Base-by-base conservation (phyloP, 2,329 filamentous ascomycete species). In the Hirsutella minnesotensis region DNA sequence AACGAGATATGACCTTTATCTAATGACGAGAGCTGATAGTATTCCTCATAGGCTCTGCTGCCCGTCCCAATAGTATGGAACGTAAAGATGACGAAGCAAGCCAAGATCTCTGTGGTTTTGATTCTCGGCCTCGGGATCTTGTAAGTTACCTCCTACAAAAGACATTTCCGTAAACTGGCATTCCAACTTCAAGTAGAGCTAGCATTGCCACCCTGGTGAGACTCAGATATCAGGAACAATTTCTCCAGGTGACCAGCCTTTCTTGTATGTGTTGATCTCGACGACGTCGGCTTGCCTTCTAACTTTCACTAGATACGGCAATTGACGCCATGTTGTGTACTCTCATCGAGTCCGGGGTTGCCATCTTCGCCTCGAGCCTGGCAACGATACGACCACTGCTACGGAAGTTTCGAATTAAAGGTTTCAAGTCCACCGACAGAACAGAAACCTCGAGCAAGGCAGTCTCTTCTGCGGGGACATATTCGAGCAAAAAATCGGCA, bases 291-390 rank as follows among this genome's bases (percentile, higher is more conserved):
- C 8, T 75, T 75, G 51, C 60, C 62, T 4, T 62, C 66, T 1
- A 66, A 62, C 34, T 59, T 61, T 38, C 54, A 51, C 5, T 7
- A 73, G 70, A 63, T 51, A 61, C 64, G 41, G 68, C 64, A 19
- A 75, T 71, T 3, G 61, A 73, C 46, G 65, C 71, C 29, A 71
- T 73, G 65, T 62, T 75, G 5, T 77, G 73, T 73, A 75, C 70
- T 9, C 57, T 76, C 16, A 60, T 76, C 42, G 73, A 77, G 50
- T 71, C 72, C 2, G 72, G 71, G 5, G 66, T 76, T 19, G 72
- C 72, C 46, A 77, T 76, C 38, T 55, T 70, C 21, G 73, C 73
- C 13, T 67, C 72, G 3, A 73, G 69, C 46, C 59, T 76, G 9
- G 70, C 69, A 19, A 77, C 73, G 5, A 71, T 76, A 27, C 68